Evolutionary conservation across 371 early-diverging fungal genomes (phyloP), one percentile per base, ranked within the genome.

Genomic region (Mucor plumbeus): DNA sequence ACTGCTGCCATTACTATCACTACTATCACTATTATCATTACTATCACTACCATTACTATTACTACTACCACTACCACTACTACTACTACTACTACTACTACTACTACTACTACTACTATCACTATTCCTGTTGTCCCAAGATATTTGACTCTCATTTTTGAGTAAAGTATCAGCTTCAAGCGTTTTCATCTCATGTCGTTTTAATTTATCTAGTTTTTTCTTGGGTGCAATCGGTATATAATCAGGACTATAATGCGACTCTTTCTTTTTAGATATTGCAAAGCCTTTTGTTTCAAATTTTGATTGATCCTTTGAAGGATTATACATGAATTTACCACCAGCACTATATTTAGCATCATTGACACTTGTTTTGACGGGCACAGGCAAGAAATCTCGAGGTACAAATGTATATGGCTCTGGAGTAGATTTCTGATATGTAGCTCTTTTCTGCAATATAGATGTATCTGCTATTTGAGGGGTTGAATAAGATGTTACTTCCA

Each of bases 311-410:
- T 35, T 48, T 39, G 59, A 40, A 5, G 62, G 62, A 38, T 38
- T 36, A 19, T 77, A 79, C 60, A 70, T 73, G 44, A 79, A 82
- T 54, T 82, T 82, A 34, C 82, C 82, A 15, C 82, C 82, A 5
- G 73, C 64, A 1, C 48, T 63, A 44, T 82, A 82, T 47, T 82
- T 82, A 1, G 78, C 72, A 63, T 79, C 76, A 50, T 77, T 69
- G 0, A 77, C 78, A 17, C 61, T 59, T 9, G 68, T 65, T 13
- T 63, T 38, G 9, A 82, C 67, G 4, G 68, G 26, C 6, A 82
- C 65, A 15, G 82, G 82, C 3, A 78, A 70, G 61, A 77, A 79
- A 15, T 70, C 71, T 0, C 70, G 75, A 10, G 79, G 82, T 0
- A 72, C 58, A 61, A 70, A 57, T 9, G 17, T 34, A 26, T 31